Base-by-base conservation (phyloP, 495 filamentous ascomycete genomes). In the Recurvomyces mirabilis region DNA sequence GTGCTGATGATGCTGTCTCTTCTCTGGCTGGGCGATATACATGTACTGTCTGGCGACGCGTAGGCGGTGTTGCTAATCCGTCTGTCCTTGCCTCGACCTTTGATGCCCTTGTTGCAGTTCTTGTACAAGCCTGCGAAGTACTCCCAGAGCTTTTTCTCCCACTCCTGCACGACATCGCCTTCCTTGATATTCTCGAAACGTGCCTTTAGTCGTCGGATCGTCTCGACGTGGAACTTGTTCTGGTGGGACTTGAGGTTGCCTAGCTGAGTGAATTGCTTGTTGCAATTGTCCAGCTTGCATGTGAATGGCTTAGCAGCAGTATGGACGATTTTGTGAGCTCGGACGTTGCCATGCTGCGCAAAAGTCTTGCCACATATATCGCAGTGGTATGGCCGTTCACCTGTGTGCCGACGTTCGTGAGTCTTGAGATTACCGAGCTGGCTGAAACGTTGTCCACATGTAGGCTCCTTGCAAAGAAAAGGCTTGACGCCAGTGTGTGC, bases 231-330 rank as follows among this genome's bases (percentile, higher is more conserved):
- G 57, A 91, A 96, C 49, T 84, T 86, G 62, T 96, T 95, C 60
- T 94, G 88, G 59, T 96, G 89, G 17, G 79, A 87, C 87, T 94
- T 94, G 5, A 93, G 68, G 53, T 94, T 94, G 0, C 88, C 89
- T 3, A 89, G 71, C 43, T 88, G 84, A 0, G 85, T 89, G 56
- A 94, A 94, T 17, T 79, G 72, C 65, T 93, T 94, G 36, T 73
- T 69, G 59, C 88, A 95, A 43, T 76, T 70, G 53, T 91, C 84
- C 15, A 95, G 68, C 38, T 73, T 74, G 60, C 88, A 95, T 13
- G 69, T 73, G 56, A 87, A 94, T 1, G 82, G 83, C 58, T 87
- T 93, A 18, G 72, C 68, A 34, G 78, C 69, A 28, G 75, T 68
- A 59, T 95, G 88, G 9, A 84, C 87, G 53, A 81, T 82, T 61